Evolutionary conservation across 2,329 filamentous ascomycete species (phyloP), one percentile per base, ranked within the genome.

Genomic region (Fusarium heterosporum): DNA sequence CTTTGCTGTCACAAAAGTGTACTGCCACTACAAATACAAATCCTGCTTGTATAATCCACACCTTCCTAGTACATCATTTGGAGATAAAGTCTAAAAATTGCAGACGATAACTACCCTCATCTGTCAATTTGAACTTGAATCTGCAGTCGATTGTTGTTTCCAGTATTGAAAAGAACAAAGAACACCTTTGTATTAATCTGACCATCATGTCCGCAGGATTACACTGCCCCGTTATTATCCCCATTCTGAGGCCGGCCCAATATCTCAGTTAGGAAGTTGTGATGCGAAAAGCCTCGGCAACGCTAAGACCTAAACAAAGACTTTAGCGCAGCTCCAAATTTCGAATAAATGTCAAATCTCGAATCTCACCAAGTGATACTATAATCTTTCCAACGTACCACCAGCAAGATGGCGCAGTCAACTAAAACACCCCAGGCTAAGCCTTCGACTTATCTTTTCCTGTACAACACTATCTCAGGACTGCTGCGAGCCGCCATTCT

Each of bases 381-480:
- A 8, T 29, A 29, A 8, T 8, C 28, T 12, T 29, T 29, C 8
- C 13, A 8, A 14, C 14, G 29, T 13, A 14, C 2, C 19, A 28
- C 6, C 39, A 19, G 8, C 4, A 28, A 36, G 6, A 68, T 68
- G 64, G 32, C 47, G 4, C 50, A 16, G 16, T 2, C 32, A 38
- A 51, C 14, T 3, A 26, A 46, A 4, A n/a, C 8, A 3, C 42
- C 30, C 5, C 48, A 36, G 11, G 14, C 38, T 10, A 22, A 25
- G 39, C 26, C 26, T 25, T 38, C 51, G 1, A 10, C 43, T 0
- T 71, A 71, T 40, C 36, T 71, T 4, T 55, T 67, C 28, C 2
- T 63, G 2, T 71, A 71, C 25, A 71, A 71, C 14, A 38, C 53
- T 3, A 6, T 63, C 3, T 70, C 57, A 3, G 63, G 60, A 1